Conservation (phyloP, 768 basidiomycete genomes). For the Pisolithus orientalis region DNA sequence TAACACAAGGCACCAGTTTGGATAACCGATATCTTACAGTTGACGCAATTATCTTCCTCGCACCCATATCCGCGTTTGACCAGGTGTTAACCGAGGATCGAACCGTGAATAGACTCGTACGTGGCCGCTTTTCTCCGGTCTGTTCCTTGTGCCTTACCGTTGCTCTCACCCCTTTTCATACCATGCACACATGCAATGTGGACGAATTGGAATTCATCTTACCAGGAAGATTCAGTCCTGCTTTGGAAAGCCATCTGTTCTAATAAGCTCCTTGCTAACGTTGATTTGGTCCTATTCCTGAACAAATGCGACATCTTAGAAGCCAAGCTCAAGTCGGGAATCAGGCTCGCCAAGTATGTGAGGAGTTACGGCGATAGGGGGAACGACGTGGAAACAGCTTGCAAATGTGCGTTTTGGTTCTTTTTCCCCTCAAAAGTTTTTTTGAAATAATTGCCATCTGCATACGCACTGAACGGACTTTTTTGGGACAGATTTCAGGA, state of each 20-base stretch:
- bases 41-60: constrained; percentile 51
- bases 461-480: background rate
- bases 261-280: constrained; percentile 63
- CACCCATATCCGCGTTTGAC: constrained; percentile 54
- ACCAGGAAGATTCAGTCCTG: constrained; percentile 68
- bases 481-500: constrained; percentile 47
- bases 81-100: constrained; percentile 48
- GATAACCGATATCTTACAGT: constrained; percentile 11
- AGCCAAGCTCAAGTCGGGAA: constrained; percentile 57
- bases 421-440: background rate
- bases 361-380: constrained; percentile 63
- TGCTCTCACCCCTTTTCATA: background rate
- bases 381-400: constrained; percentile 64
- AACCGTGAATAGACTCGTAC: constrained; percentile 44
- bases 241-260: constrained; percentile 71
- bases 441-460: background rate
- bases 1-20: background rate
- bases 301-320: constrained; percentile 79
- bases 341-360: constrained; percentile 60
- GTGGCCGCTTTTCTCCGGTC: constrained; percentile 7
- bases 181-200: background rate
- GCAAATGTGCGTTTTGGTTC: constrained; percentile 45
- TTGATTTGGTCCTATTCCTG: constrained; percentile 73
- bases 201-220: too few species aligned
- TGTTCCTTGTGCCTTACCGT: too few species aligned